phyloP scores from a whole-genome alignment of 176 grass and related monocot genomes.

The Poa pratensis region DNA sequence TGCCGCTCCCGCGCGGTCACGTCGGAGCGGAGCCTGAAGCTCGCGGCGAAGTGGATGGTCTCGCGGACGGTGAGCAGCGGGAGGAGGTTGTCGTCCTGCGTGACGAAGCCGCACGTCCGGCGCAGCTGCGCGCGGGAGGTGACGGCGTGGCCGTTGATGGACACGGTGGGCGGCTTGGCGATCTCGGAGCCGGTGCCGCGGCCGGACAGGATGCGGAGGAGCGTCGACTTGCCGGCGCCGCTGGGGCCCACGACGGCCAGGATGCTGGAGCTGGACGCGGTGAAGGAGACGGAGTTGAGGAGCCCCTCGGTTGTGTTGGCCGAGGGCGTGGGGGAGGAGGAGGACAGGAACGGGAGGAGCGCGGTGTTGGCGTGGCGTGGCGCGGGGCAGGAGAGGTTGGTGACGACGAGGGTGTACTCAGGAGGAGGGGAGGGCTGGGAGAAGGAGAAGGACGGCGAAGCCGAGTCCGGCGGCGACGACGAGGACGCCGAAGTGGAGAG shows the following conservation, averaged over 20 bases:
- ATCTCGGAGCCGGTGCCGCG: constrained; percentile 53
- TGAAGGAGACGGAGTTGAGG: constrained; percentile 77
- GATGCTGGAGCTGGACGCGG: constrained; percentile 69
- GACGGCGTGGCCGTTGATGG: constrained; percentile 54
- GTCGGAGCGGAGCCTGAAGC: constrained; percentile 57
- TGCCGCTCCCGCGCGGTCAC: constrained; percentile 35
- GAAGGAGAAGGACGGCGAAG: constrained; percentile 78
- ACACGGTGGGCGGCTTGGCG: constrained; percentile 40
- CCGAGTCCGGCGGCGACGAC: constrained; percentile 65
- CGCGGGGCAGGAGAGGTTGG: constrained; percentile 63
- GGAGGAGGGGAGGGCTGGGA: constrained; percentile 65
- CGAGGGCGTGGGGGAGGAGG: background rate
- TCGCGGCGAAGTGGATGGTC: constrained; percentile 77
- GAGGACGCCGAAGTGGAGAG: constrained; percentile 64
- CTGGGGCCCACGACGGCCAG: constrained; percentile 83
- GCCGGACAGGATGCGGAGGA: constrained; percentile 85
- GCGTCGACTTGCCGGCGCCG: constrained; percentile 89
- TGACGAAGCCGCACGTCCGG: constrained; percentile 76
- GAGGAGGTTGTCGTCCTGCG: constrained; percentile 93
- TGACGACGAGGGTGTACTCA: constrained; percentile 53
- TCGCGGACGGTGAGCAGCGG: constrained; percentile 92
- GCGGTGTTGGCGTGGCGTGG: constrained; percentile 18
- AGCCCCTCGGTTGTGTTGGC: background rate
- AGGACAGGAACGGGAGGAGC: constrained; percentile 28
- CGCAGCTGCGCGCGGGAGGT: constrained; percentile 59